Base-by-base conservation (phyloP, 306 rosid genomes). In the Medicago lupulina region DNA sequence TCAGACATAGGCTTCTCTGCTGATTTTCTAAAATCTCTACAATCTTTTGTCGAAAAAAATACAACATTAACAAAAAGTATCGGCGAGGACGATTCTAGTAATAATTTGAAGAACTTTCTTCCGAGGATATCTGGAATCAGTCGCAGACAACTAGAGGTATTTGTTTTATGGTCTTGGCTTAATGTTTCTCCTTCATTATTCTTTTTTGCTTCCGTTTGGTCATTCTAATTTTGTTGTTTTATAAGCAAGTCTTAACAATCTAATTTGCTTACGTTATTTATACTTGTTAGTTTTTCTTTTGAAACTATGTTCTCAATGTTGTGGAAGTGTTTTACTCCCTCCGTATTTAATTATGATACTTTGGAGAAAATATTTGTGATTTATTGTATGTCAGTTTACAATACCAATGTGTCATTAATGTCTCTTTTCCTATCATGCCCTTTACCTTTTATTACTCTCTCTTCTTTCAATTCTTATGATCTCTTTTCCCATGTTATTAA, bases 91-190 rank as follows among this genome's bases (percentile, higher is more conserved):
- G 75, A 77, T 63, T 73, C 79, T 49, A 79, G 38, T 76, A 74
- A 73, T 76, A 74, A 73, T 59, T 75, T 76, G 71, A 85, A 86
- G 53, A 86, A 82, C 8, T 78, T 91, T 71, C 81, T 86, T 82
- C 88, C 79, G 55, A 86, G 76, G 70, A 84, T 92, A 79, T 80
- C 87, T 46, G 90, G 97, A 23, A 83, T 87, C 57, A 94, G 95
- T 69, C 82, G 73, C 18, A 84, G 76, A 80, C 98, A 94, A 60
- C 88, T 94, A 25, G 86, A 94, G 97, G 98, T 94, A 90, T 76
- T 58, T 67, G 47, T 55, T 76, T 58, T 63, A 54, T 55, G 38
- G 67, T 60, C 69, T 71, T 47, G 78, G 44, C 76, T 50, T 34
- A 25, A 69, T 36, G 43, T 71, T 58, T 43, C 28, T 75, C 41